These are phyloP conservation scores for Fagopyrum homotropicum DNA, from an alignment of 148 eudicot species.

Conservation along the genomic window DNA sequence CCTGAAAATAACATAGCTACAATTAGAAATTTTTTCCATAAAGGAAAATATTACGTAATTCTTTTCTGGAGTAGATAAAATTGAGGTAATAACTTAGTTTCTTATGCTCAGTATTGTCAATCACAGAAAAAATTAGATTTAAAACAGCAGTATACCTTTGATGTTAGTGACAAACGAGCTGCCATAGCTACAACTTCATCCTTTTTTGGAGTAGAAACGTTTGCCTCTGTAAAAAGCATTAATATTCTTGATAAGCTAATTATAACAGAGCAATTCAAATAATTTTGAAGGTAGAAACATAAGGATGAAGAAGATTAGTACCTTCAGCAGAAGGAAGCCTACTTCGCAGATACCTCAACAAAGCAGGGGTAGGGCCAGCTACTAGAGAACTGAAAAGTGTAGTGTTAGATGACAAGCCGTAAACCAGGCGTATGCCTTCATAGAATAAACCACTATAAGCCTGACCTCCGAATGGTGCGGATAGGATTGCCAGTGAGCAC, in stretches of 20 bases:
- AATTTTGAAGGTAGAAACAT: neutral
- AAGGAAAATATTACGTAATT: neutral
- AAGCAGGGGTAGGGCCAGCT: slow-evolving; percentile 79
- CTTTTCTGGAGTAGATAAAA: neutral
- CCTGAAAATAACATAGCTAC: slow-evolving; percentile 37
- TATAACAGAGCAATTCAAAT: neutral
- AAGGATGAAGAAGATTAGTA: slow-evolving; percentile 17
- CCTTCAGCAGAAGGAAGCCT: slow-evolving; percentile 92
- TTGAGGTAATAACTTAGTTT: neutral
- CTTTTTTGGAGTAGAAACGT: slow-evolving; percentile 49
- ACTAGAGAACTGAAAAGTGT: slow-evolving; percentile 57
- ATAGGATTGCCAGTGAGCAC: slow-evolving; percentile 86
- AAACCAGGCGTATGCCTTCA: neutral
- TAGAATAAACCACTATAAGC: neutral
- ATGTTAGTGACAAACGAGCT: slow-evolving; percentile 64
- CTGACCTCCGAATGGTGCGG: slow-evolving; percentile 84
- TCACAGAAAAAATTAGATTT: neutral
- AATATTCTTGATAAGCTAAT: neutral
- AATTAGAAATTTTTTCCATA: neutral
- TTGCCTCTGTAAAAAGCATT: slow-evolving; percentile 37
- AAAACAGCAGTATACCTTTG: slow-evolving; percentile 51
- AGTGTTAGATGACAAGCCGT: slow-evolving; percentile 4
- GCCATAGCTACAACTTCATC: slow-evolving; percentile 69
- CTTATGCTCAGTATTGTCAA: neutral
- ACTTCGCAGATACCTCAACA: slow-evolving; percentile 78